Base-by-base conservation (phyloP, 805 yeast genomes). In the Cyberlindnera mrakii region DNA sequence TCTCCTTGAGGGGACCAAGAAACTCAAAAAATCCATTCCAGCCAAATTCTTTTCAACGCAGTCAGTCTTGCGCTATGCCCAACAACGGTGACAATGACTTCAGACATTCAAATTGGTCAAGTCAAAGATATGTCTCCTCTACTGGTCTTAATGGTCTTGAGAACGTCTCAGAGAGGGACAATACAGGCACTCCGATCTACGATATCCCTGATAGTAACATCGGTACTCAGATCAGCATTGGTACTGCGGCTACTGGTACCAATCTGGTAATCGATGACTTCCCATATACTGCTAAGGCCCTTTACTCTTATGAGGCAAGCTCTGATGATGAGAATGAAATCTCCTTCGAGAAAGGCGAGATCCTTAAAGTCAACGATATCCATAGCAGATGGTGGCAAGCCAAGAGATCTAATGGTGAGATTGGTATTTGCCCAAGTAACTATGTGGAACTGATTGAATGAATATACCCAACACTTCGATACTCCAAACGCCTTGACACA, bases 341-440 rank as follows among this genome's bases (percentile, higher is more conserved):
- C 19, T 84, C 96, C 5, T 93, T 91, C 58, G 80, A 74, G 50
- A 88, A 90, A 63, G 96, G 93, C 43, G 98, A 91, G 63, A 68
- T 88, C n/a, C 74, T 91, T 62, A 88, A 82, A 56, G 95, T 91
- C 30, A 87, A 87, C 53, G 97, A 91, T 58, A 87, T 88, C 44
- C 85, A 85, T 51, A 97, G 97, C 37, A 82, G 95, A 66, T 91
- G 99, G 99, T 91, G 98, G 98, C 96, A 89, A 66, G 97, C 96
- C 33, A 79, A 85, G 62, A 78, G 90, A 58, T 73, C 83, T 8
- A 84, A 79, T 53, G 99, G 99, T 30, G 93, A 89, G 62, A 85
- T 88, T 35, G 99, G 98, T 52, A 91, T 91, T 56, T 89, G 96
- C 64, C 98, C 99, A 40, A 83, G 95, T 55, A 93, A 91, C 64